Conservation (phyloP, 1,139 yeast species). For the Pichiaceae sp. region DNA sequence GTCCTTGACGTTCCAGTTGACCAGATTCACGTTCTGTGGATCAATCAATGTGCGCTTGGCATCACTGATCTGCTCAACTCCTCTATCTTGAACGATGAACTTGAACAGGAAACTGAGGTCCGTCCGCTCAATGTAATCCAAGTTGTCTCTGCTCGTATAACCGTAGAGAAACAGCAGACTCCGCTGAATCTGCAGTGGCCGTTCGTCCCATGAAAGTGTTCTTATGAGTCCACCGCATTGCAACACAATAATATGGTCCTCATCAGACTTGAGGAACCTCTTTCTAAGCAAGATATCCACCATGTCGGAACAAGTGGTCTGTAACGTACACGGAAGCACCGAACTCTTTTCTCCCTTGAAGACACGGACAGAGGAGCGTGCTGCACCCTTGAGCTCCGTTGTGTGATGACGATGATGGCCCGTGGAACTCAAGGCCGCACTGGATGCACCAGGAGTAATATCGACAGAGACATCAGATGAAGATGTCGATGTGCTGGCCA, state of each 20-base stretch:
- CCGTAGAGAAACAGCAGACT: conserved; percentile 73
- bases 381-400: conserved; percentile 21
- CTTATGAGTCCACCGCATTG: conserved; percentile 75
- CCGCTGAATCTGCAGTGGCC: conserved; percentile 72
- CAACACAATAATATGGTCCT: conserved; percentile 73
- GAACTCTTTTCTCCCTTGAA: conserved; percentile 40
- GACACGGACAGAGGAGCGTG: conserved; percentile 35
- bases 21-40: conserved; percentile 67
- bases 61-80: conserved; percentile 49
- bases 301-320: conserved; percentile 71
- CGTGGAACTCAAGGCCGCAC: conserved; percentile 32
- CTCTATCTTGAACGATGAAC: conserved; percentile 68
- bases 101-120: conserved; percentile 83
- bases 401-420: conserved; percentile 27
- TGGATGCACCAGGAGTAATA: background rate
- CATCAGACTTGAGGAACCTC: conserved; percentile 60
- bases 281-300: conserved; percentile 62
- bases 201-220: conserved; percentile 62
- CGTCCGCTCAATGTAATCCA: conserved; percentile 76
- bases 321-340: conserved; percentile 36
- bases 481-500: conserved; percentile 34
- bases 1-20: conserved; percentile 69
- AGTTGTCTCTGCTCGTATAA: conserved; percentile 64
- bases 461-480: conserved; percentile 10
- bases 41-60: conserved; percentile 57